Evolutionary conservation across 2,329 filamentous ascomycete species (phyloP), one percentile per base, ranked within the genome.

Genomic region (Mycosphaerella arachidis): DNA sequence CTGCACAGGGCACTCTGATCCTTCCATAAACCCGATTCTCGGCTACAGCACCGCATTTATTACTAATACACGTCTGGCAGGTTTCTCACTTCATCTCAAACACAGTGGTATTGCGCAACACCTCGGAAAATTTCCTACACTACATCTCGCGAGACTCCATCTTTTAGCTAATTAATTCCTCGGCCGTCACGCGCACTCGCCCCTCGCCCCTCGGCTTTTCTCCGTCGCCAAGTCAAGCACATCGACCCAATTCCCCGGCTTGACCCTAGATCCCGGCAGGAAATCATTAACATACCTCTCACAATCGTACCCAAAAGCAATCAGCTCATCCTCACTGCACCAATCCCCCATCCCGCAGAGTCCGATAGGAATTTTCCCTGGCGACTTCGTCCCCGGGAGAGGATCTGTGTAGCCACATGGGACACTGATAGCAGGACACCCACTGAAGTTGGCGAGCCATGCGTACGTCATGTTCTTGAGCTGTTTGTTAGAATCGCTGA

Each of bases 381-480:
- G 77, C 6, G 76, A 75, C 0, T 82, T 79, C 29, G 27, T 52
- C 12, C 13, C 18, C 6, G 46, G 24, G 20, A n/a, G 46, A 29
- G 46, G 46, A 29, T 84, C 77, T 3, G 79, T 82, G 75, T 92
- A 96, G 0, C 90, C 92, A 10, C 90, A 86, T 0, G 92, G 91
- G 37, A 85, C 86, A 50, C 80, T 86, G 12, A 95, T 83, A 1
- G 90, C 86, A 0, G 92, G 92, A 53, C 87, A 86, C 0, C 92
- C 92, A 0, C 82, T 85, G 67, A 91, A 87, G 74, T 97, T 97
- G 6, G 92, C 89, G 37, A 96, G 75, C 83, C 89, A 96, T 16
- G 90, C 86, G 75, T 91, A 96, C 20, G 45, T 55, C 52, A 55
- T 59, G 52, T 52, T 52, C 30, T 20, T 52, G 3, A 52, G 50